phyloP scores from a whole-genome alignment of 2,329 filamentous ascomycete species.

The Cladophialophora yegresii region DNA sequence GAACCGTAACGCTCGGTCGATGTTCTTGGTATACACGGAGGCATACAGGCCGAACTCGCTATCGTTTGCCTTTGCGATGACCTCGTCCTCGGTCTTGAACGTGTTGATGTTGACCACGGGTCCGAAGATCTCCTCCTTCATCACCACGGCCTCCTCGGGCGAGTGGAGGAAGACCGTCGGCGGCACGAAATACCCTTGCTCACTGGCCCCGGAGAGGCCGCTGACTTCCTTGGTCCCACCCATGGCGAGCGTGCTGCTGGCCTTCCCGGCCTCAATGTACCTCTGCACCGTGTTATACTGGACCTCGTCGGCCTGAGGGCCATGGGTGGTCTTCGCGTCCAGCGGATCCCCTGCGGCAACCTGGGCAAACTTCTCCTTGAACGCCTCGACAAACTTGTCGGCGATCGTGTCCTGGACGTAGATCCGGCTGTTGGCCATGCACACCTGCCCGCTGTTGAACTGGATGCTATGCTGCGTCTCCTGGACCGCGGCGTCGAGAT shows the following conservation, averaged over 20 bases:
- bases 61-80: conserved; percentile 45
- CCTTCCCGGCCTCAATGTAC: conserved; percentile 48
- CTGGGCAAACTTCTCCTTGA: conserved; percentile 41
- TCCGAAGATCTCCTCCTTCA: conserved; percentile 49
- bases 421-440: conserved; percentile 51
- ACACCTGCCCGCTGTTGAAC: conserved; percentile 62
- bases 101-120: conserved; percentile 60
- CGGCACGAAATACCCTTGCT: conserved; percentile 46
- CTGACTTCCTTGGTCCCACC: conserved; percentile 42
- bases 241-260: conserved; percentile 43
- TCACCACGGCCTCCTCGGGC: conserved; percentile 42
- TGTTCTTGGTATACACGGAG: conserved; percentile 53
- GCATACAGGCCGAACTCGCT: conserved; percentile 48
- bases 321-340: conserved; percentile 45
- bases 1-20: conserved; percentile 34
- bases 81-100: conserved; percentile 46
- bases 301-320: conserved; percentile 49
- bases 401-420: conserved; percentile 34
- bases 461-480: conserved; percentile 54
- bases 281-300: conserved; percentile 49
- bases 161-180: conserved; percentile 45
- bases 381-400: conserved; percentile 38
- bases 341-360: conserved; percentile 47
- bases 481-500: conserved; percentile 57
- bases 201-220: conserved; percentile 27